These are phyloP conservation scores for Podospora pseudocomata DNA, from an alignment of 495 filamentous ascomycete species.

Conservation along the genomic window DNA sequence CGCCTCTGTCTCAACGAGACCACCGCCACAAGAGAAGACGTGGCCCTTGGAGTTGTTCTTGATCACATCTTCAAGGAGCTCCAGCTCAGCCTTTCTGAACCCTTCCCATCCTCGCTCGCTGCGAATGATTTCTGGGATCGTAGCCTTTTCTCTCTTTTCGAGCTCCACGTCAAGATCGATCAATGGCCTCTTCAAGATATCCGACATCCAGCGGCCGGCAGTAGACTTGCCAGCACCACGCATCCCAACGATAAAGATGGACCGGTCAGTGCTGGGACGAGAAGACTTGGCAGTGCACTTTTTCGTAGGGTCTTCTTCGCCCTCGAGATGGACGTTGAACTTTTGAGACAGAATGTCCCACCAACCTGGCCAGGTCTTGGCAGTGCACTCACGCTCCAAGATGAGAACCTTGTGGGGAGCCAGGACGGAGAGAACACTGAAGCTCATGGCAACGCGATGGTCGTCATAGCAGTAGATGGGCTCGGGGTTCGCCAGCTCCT, in stretches of 20 bases:
- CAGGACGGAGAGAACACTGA: constrained; percentile 79
- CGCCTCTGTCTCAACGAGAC: constrained; percentile 82
- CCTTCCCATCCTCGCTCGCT: constrained; percentile 74
- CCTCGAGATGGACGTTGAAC: constrained; percentile 71
- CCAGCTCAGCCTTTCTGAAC: constrained; percentile 79
- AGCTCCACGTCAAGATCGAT: constrained; percentile 86
- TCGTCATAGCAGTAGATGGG: constrained; percentile 95
- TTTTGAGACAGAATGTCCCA: constrained; percentile 81
- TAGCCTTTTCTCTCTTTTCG: constrained; percentile 64
- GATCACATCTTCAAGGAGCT: constrained; percentile 66
- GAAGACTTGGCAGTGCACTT: constrained; percentile 39
- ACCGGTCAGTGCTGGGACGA: constrained; percentile 46
- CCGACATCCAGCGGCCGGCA: constrained; percentile 76
- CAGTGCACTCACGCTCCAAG: constrained; percentile 84
- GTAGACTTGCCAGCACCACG: constrained; percentile 96
- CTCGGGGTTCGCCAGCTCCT: constrained; percentile 58
- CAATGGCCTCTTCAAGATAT: constrained; percentile 69
- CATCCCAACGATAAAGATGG: constrained; percentile 96
- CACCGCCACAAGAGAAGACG: constrained; percentile 91
- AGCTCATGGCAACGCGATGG: constrained; percentile 97
- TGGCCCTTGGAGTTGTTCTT: constrained; percentile 69
- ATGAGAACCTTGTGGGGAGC: constrained; percentile 75
- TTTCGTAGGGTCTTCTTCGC: constrained; percentile 56
- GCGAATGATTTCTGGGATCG: constrained; percentile 81
- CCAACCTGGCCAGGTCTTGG: constrained; percentile 99